Evolutionary conservation across 225 moss, liverwort and hornwort genomes (phyloP).

Genomic region (Climacium dendroides): DNA sequence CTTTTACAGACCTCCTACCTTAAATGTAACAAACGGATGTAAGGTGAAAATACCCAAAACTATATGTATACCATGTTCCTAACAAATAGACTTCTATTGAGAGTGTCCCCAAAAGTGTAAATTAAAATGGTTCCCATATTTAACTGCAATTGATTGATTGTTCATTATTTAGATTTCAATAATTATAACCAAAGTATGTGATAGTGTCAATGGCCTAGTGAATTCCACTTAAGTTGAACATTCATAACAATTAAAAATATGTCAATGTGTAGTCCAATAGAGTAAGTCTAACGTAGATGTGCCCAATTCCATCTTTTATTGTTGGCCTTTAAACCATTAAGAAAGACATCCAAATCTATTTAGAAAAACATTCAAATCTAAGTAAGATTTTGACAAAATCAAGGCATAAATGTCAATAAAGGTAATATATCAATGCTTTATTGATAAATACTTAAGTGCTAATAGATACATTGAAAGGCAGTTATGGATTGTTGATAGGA

Average conservation of each 20-base stretch:
- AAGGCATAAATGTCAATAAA: too few relatives aligned
- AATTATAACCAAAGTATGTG: background rate
- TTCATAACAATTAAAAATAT: background rate
- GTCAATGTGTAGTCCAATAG: background rate
- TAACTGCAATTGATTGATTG: background rate
- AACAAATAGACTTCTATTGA: background rate
- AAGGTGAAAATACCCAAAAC: background rate
- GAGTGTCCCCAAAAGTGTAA: background rate
- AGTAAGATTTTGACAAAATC: too few relatives aligned
- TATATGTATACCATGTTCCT: fast-evolving
- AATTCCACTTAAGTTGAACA: background rate
- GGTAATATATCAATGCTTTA: too few relatives aligned
- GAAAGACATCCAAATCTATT: too few relatives aligned
- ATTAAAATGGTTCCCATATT: background rate
- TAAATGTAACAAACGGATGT: background rate
- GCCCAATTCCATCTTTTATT: too few relatives aligned
- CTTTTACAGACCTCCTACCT: background rate
- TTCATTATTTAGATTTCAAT: fast-evolving
- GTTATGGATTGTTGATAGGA: too few relatives aligned
- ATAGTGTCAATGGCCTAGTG: fast-evolving
- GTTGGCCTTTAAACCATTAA: too few relatives aligned
- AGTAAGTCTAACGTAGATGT: too few relatives aligned
- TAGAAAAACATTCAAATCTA: too few relatives aligned
- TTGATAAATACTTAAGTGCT: too few relatives aligned
- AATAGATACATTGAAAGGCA: too few relatives aligned